Base-by-base conservation (phyloP, 768 basidiomycete species). In the Sarcodon aspratus region DNA sequence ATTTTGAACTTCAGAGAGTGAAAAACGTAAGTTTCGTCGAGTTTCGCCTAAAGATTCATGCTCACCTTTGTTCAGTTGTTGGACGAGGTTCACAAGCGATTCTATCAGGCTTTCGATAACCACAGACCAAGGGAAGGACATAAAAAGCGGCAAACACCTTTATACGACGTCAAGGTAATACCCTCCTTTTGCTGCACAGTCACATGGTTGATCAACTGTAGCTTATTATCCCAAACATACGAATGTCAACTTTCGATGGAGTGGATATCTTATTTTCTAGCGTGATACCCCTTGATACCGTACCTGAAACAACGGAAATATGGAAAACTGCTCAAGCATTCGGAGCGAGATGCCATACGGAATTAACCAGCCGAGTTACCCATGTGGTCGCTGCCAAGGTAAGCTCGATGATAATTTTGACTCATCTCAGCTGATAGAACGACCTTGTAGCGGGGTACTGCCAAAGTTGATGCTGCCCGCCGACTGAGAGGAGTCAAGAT, bases 311-410 rank as follows among this genome's bases (percentile, higher is more conserved):
- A 44, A 87, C 77, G 46, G 90, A 92, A 57, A 79, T 91, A 45
- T 95, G 91, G 91, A 73, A 78, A 55, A 73, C 84, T 61, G 91
- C 95, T 10, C 73, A 76, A 44, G 82, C 86, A 66, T 98, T 96
- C 57, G 95, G 95, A 8, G 95, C 95, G 2, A 71, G 70, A 44
- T 89, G 85, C 63, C 75, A 80, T 44, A 82, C 75, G 12, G 82
- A 90, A 53, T 61, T 96, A 36, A 73, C 71, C 5, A 63, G 62
- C 27, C 66, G 73, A 2, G 75, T 87, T 17, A 98, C 95, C 0
- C 96, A 99, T 57, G 83, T 97, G 36, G 90, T 99, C 17, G 86
- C 92, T 17, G 87, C 84, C 8, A 90, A 92, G 74, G 88, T 89
- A 38, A 45, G 60, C 49, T 8, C 32, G 13, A 34, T 15, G 7